Conservation (phyloP, 805 yeast species). For the Ascoidea rubescens region DNA sequence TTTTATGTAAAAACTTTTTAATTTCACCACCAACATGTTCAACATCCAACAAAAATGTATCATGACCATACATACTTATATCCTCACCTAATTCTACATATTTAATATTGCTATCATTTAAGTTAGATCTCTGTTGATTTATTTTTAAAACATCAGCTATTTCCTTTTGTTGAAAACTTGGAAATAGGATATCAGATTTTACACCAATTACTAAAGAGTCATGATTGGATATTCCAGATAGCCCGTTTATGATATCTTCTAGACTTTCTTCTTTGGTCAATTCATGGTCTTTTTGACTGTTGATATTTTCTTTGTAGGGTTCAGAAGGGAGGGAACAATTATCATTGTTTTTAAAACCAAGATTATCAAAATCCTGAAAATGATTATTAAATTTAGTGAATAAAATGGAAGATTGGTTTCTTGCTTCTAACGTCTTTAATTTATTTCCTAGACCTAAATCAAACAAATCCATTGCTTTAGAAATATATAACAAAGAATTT, state of each 20-base stretch:
- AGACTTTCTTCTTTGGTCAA: conserved; percentile 40
- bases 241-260: conserved; percentile 52
- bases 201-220: conserved; percentile 77
- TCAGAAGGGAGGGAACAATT: conserved; percentile 24
- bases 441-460: conserved; percentile 50
- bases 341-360: conserved; percentile 6
- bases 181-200: conserved; percentile 84
- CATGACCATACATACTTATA: conserved; percentile 78
- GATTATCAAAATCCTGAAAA: conserved; percentile 10
- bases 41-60: conserved; percentile 71
- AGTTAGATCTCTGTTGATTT: conserved; percentile 16
- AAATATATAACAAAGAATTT: conserved; percentile 72
- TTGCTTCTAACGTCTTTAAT: conserved; percentile 25
- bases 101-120: conserved; percentile 25
- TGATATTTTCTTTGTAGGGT: conserved; percentile 34
- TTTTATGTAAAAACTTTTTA: conserved; percentile 36
- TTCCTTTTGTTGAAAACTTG: conserved; percentile 90
- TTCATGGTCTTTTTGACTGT: conserved; percentile 26
- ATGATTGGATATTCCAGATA: conserved; percentile 45
- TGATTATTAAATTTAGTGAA: conserved; percentile 15
- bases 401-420: conserved; percentile 23
- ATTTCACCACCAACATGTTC: conserved; percentile 74
- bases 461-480: conserved; percentile 91
- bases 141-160: conserved; percentile 44
- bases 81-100: conserved; percentile 70